phyloP scores from a whole-genome alignment of 2,329 filamentous ascomycete genomes.

The Talaromyces marneffei region DNA sequence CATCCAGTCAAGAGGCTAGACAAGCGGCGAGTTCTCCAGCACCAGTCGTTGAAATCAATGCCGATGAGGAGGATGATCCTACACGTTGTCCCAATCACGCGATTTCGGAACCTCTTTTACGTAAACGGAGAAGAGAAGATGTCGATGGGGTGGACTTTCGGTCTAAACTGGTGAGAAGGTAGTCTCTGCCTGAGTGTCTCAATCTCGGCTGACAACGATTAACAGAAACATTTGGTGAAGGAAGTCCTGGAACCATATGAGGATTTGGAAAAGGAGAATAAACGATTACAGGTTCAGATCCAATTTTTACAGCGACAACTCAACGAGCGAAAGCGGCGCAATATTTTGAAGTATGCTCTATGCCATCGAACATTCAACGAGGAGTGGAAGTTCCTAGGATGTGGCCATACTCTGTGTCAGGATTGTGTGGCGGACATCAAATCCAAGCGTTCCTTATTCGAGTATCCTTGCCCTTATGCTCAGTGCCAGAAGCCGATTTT shows the following conservation, averaged over 20 bases:
- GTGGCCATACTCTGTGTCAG: not conserved
- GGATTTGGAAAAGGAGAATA: not conserved
- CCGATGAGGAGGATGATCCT: too few relatives aligned
- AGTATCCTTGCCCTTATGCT: too few relatives aligned
- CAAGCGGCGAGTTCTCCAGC: not conserved
- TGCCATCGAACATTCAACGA: not conserved
- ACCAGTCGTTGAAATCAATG: not conserved
- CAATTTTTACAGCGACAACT: not conserved
- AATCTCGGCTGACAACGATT: too few relatives aligned
- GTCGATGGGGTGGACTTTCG: not conserved
- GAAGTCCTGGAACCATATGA: not conserved
- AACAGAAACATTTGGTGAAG: too few relatives aligned
- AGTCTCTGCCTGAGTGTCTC: too few relatives aligned
- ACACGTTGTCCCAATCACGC: not conserved
- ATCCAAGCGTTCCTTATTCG: not conserved
- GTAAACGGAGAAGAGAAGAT: conserved; percentile 3
- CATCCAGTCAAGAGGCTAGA: not conserved
- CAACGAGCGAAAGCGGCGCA: not conserved
- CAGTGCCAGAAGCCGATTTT: not conserved
- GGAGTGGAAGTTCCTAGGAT: not conserved
- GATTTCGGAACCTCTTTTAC: not conserved
- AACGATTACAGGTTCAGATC: not conserved
- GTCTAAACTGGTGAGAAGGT: not conserved
- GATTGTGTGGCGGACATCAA: not conserved
- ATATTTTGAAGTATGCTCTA: not conserved